Evolutionary conservation across 306 rosid genomes (phyloP).

Genomic region (Amphicarpaea edgeworthii): DNA sequence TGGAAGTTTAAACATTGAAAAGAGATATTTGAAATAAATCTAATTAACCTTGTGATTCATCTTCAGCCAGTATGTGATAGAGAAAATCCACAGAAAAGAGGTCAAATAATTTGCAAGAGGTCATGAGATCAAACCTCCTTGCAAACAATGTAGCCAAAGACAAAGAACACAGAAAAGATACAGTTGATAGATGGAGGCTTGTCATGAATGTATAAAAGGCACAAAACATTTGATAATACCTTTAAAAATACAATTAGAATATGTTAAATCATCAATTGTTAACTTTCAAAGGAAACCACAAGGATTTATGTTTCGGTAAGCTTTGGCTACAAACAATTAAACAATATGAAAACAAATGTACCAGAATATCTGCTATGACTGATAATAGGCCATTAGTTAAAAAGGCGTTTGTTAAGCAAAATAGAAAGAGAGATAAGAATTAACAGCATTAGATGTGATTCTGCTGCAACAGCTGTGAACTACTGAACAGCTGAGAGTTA

Average conservation of each 20-base stretch:
- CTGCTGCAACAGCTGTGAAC: no score
- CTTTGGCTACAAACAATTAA: neutral
- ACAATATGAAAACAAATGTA: neutral
- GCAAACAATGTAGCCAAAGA: neutral
- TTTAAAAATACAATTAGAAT: neutral
- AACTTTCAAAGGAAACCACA: neutral
- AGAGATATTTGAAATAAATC: conserved; percentile 12
- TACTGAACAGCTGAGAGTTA: no score
- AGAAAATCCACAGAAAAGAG: conserved; percentile 12
- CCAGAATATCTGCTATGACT: no score
- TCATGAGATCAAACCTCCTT: neutral
- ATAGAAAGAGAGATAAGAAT: no score
- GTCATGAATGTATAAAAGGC: neutral
- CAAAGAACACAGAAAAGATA: conserved; percentile 4
- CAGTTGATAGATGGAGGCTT: neutral
- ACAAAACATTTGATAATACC: conserved; percentile 24
- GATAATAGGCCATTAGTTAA: no score
- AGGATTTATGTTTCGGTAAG: neutral
- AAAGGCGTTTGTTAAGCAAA: no score
- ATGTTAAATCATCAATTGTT: conserved; percentile 1
- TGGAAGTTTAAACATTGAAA: conserved; percentile 33
- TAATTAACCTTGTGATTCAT: conserved; percentile 5
- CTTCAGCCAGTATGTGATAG: conserved; percentile 21
- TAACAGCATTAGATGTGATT: no score
- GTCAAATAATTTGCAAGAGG: neutral